A percentile compares a stretch with the other conserved stretches of the same genome.
These are phyloP conservation scores for Stagonosporopsis cucurbitacearum DNA, from an alignment of 2,329 filamentous ascomycete genomes.

Conservation along the genomic window DNA sequence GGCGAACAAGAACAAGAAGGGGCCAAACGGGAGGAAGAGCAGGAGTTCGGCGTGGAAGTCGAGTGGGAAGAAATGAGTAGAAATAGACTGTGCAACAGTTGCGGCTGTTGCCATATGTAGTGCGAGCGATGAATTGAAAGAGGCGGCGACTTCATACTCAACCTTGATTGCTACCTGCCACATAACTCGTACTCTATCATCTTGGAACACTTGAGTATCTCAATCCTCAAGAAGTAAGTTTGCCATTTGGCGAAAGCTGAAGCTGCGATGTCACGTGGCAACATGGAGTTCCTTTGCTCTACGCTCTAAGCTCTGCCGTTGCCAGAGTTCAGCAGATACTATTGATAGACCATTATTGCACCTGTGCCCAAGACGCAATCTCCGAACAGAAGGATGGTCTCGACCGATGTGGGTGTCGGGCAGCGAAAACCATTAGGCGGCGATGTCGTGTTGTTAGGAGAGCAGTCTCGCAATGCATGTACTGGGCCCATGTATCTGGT, in stretches of 20 bases:
- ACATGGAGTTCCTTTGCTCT: background rate
- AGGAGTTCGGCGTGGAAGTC: constrained; percentile 56
- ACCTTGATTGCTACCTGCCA: background rate
- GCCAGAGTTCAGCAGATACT: background rate
- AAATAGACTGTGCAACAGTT: background rate
- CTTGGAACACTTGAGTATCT: too few species aligned
- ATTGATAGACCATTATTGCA: background rate
- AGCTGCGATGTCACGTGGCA: background rate
- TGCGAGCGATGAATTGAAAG: background rate
- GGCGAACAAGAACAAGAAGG: constrained; percentile 60
- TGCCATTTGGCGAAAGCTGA: too few species aligned
- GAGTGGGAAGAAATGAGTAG: constrained; percentile 20
- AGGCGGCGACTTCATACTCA: background rate
- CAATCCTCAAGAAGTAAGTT: too few species aligned
- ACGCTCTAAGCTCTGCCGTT: background rate
- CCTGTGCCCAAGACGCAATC: background rate
- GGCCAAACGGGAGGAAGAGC: constrained; percentile 52
- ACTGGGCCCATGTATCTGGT: too few species aligned
- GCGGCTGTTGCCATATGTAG: background rate
- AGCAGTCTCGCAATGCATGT: too few species aligned
- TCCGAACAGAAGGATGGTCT: background rate
- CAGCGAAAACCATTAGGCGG: background rate
- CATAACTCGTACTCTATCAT: too few species aligned
- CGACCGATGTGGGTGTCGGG: constrained; percentile 3
- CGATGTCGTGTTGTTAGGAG: background rate